Percentiles rank a stretch among this genome's conserved stretches.
Evolutionary conservation across 192 early-diverging fungal species (phyloP).

Genomic region (Linnemannia elongata): DNA sequence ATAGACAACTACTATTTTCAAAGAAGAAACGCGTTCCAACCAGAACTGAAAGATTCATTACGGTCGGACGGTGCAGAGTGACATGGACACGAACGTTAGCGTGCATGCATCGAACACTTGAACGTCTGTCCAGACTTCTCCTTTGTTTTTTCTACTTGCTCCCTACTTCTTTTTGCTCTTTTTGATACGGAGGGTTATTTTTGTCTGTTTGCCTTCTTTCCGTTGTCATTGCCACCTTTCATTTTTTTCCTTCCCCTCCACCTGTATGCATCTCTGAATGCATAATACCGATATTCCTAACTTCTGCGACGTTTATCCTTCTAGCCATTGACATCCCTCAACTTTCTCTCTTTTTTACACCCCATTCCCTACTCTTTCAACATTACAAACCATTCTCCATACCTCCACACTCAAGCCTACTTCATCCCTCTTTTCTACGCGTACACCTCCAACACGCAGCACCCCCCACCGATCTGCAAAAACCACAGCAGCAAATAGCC

Average conservation of each 20-base stretch:
- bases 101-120: not conserved
- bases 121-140: not conserved
- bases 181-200: not conserved
- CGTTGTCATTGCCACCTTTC: not conserved
- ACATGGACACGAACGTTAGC: slow-evolving; percentile 18
- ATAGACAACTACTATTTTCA: not conserved
- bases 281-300: not conserved
- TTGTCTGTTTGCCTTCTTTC: not conserved
- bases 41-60: not conserved
- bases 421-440: too few relatives aligned
- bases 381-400: not conserved
- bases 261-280: not conserved
- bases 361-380: not conserved
- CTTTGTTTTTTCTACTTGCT: too few relatives aligned
- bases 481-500: too few relatives aligned
- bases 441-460: too few relatives aligned
- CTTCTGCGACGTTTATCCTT: not conserved
- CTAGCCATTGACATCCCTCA: not conserved
- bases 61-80: slow-evolving; percentile 36
- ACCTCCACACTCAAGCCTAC: not conserved
- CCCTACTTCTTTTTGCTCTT: not conserved
- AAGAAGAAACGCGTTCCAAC: slow-evolving; percentile 9
- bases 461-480: too few relatives aligned
- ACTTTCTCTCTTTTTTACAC: not conserved
- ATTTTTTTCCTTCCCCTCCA: not conserved